Percentiles rank a stretch among this genome's conserved stretches.
Evolutionary conservation across 495 filamentous ascomycete species (phyloP).

Genomic region (Apiosordaria backusii): DNA sequence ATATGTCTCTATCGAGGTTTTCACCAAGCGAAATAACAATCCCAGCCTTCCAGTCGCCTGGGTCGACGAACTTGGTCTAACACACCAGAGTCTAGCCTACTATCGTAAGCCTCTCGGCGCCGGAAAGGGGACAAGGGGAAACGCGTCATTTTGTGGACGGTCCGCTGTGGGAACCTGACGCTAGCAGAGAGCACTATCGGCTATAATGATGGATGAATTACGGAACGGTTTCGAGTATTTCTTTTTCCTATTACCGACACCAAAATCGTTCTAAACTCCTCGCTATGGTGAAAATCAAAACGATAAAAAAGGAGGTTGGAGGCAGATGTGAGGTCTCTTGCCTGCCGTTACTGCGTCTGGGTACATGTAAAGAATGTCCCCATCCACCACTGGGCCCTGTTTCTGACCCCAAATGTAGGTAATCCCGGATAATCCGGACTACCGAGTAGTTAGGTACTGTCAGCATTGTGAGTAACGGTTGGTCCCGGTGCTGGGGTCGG

Average conservation of each 20-base stretch:
- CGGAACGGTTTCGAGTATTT: neutral
- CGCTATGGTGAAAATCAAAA: neutral
- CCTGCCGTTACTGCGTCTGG: too few relatives aligned
- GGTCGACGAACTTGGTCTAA: neutral
- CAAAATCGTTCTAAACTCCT: neutral
- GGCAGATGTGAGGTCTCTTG: neutral
- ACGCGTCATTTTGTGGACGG: constrained; percentile 1
- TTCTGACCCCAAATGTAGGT: neutral
- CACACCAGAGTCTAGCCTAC: neutral
- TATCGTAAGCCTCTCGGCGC: neutral
- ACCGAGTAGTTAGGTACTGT: neutral
- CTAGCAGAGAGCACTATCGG: neutral
- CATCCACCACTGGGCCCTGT: neutral
- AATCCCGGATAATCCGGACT: neutral
- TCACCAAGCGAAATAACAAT: constrained; percentile 1
- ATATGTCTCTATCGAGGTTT: constrained; percentile 4
- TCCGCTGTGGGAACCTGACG: too few relatives aligned
- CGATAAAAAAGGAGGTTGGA: neutral
- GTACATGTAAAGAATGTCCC: too few relatives aligned
- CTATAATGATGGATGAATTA: neutral
- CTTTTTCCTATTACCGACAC: neutral
- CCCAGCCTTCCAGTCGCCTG: neutral
- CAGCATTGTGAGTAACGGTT: neutral
- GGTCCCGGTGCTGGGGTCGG: neutral
- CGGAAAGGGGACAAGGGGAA: neutral